These are phyloP conservation scores for Fraxinus americana DNA, from an alignment of 257 asterid species.

Conservation along the genomic window DNA sequence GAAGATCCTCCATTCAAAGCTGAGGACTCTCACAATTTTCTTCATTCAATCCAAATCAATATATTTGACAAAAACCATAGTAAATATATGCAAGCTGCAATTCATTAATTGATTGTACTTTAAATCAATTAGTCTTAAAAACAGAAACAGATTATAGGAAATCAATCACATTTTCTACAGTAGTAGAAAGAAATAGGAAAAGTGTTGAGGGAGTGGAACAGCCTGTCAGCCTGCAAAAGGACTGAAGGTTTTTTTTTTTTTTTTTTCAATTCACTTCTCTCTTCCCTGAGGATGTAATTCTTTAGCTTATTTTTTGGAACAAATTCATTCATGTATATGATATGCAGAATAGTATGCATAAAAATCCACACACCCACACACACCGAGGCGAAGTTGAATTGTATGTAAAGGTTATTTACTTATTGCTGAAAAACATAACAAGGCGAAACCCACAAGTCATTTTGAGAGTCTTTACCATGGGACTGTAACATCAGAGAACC, in stretches of 20 bases:
- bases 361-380: slow-evolving; percentile 4
- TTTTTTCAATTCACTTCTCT: slow-evolving; percentile 6
- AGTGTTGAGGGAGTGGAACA: neutral
- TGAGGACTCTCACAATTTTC: too few relatives aligned
- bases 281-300: neutral
- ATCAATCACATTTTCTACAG: neutral
- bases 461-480: slow-evolving; percentile 51
- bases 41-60: too few relatives aligned
- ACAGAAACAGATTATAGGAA: neutral
- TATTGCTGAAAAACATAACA: slow-evolving; percentile 17
- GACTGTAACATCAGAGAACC: slow-evolving; percentile 44
- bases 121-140: neutral
- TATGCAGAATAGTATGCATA: slow-evolving; percentile 10
- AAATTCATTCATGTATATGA: neutral
- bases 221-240: neutral
- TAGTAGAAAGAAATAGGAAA: slow-evolving; percentile 7
- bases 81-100: neutral
- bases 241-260: neutral
- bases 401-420: slow-evolving; percentile 2
- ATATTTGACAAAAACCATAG: too few relatives aligned
- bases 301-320: slow-evolving; percentile 1
- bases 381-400: neutral
- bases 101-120: neutral
- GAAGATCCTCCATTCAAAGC: too few relatives aligned
- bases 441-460: slow-evolving; percentile 18